Conservation (phyloP, 495 filamentous ascomycete species). For the Clavariopsis aquatica region DNA sequence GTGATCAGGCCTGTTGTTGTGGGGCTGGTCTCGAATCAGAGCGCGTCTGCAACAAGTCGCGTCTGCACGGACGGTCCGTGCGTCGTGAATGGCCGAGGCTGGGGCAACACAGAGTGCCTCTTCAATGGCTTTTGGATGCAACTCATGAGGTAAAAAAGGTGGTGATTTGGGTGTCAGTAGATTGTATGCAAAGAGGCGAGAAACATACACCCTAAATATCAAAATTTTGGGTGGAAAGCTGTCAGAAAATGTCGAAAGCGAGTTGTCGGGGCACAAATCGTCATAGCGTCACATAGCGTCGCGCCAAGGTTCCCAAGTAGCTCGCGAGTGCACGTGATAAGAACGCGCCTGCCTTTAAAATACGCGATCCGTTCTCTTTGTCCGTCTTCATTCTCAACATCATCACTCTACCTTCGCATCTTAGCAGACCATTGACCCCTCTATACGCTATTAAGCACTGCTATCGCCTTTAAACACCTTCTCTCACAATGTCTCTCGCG, state of each 20-base stretch:
- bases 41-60: slow-evolving; percentile 23
- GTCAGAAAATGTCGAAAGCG: background rate
- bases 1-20: slow-evolving; percentile 18
- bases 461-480: background rate
- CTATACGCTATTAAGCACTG: slow-evolving; percentile 1
- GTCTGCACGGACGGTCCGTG: slow-evolving; percentile 28
- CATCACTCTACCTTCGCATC: slow-evolving; percentile 11
- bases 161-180: slow-evolving; percentile 18
- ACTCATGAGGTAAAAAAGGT: background rate
- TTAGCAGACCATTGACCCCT: background rate
- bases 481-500: slow-evolving; percentile 31
- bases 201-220: background rate
- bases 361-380: slow-evolving; percentile 15
- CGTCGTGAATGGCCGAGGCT: slow-evolving; percentile 19
- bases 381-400: slow-evolving; percentile 21
- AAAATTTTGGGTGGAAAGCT: slow-evolving; percentile 9
- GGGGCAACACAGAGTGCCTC: slow-evolving; percentile 11
- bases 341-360: too few relatives aligned
- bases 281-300: slow-evolving; percentile 15
- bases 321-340: slow-evolving; percentile 24
- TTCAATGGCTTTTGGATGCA: background rate
- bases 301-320: background rate
- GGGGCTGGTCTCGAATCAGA: slow-evolving; percentile 22
- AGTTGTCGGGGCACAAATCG: slow-evolving; percentile 2
- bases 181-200: background rate